A percentile compares a stretch with the other conserved stretches of the same genome.
Evolutionary conservation across 1,139 yeast species (phyloP).

Genomic region (Pneumocystis canis): DNA sequence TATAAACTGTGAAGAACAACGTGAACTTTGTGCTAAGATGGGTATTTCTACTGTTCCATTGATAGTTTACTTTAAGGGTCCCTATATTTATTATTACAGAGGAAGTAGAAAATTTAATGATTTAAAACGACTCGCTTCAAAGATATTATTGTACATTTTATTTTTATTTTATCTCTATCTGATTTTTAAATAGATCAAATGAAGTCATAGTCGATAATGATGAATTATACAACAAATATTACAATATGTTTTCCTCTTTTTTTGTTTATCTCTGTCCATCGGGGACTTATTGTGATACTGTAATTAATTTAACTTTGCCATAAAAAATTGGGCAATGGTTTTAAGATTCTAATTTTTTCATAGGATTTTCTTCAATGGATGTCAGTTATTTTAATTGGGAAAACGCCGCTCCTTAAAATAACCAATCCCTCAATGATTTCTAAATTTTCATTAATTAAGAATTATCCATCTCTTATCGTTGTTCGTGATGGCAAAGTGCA

Average conservation of each 20-base stretch:
- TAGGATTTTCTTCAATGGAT: constrained; percentile 26
- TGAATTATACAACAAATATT: background rate
- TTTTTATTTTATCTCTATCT: background rate
- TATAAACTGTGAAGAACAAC: constrained; percentile 27
- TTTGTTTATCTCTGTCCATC: background rate
- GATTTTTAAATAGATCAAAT: background rate
- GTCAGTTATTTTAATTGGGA: constrained; percentile 24
- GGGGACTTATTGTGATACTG: background rate
- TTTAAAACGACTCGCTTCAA: constrained; percentile 22
- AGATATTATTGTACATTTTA: constrained; percentile 10
- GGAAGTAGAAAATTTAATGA: constrained; percentile 26
- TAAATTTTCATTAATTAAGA: constrained; percentile 20
- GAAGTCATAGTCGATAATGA: background rate
- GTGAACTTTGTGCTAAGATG: constrained; percentile 24
- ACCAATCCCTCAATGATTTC: constrained; percentile 22
- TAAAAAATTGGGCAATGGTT: background rate
- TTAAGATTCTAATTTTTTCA: background rate
- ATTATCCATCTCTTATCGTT: constrained; percentile 25
- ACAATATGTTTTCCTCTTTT: background rate
- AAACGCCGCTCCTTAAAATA: constrained; percentile 24
- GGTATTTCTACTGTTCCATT: constrained; percentile 23
- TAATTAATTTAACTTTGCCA: background rate
- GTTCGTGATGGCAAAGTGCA: constrained; percentile 21
- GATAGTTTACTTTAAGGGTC: constrained; percentile 23
- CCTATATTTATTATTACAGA: constrained; percentile 22